Evolutionary conservation across 2,329 filamentous ascomycete species (phyloP).

Genomic region (Pseudogymnoascus sp.): DNA sequence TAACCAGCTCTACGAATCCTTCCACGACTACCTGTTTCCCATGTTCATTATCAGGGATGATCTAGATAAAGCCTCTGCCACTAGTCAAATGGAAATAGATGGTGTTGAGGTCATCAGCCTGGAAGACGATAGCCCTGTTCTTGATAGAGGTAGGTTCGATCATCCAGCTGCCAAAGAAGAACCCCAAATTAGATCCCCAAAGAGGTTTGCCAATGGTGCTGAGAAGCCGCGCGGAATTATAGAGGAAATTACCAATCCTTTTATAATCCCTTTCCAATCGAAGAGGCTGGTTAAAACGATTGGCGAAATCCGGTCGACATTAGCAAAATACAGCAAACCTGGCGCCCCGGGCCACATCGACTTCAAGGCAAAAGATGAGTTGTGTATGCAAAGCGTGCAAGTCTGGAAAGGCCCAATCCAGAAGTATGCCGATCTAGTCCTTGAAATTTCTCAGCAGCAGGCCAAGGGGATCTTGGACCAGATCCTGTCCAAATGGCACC

Average conservation of each 20-base stretch:
- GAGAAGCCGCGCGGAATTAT: not conserved
- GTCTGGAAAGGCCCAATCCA: constrained; percentile 51
- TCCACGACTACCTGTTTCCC: constrained; percentile 29
- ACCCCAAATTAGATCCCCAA: not conserved
- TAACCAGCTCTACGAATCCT: constrained; percentile 29
- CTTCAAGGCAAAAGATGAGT: constrained; percentile 50
- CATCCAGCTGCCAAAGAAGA: not conserved
- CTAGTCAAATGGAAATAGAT: not conserved
- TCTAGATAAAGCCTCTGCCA: constrained; percentile 20
- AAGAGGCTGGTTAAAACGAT: constrained; percentile 17
- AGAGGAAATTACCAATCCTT: not conserved
- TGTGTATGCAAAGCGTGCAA: constrained; percentile 49
- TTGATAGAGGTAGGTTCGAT: not conserved
- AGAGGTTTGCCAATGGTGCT: not conserved
- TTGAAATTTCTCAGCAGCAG: constrained; percentile 37
- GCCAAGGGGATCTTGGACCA: constrained; percentile 35
- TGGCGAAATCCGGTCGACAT: constrained; percentile 44
- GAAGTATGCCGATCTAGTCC: constrained; percentile 36
- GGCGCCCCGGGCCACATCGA: constrained; percentile 54
- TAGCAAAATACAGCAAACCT: constrained; percentile 45
- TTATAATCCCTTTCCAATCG: not conserved
- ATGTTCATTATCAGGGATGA: constrained; percentile 16
- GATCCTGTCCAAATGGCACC: constrained; percentile 41
- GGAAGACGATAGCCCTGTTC: constrained; percentile 14
- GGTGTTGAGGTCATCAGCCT: constrained; percentile 12